Conservation (phyloP, 176 grass and related monocot genomes). For the barley (Hordeum vulgare) region MorexV3_pseudomolecules_assembly NC_058521.1:536801912-536802411, state of each 20-base stretch:
- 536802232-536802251: background rate
- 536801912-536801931: background rate
- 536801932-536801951: background rate
- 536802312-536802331: background rate
- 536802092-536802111: background rate
- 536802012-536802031: background rate
- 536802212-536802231: background rate
- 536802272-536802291: background rate
- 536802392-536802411: background rate
- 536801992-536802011: background rate
- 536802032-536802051: background rate
- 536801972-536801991: background rate
- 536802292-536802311: background rate
- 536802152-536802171: background rate
- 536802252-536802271: background rate
- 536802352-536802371: background rate
- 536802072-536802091: background rate
- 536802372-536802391: background rate
- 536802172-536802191: background rate
- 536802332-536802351: background rate
- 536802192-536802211: background rate
- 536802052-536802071: background rate
- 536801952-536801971: background rate
- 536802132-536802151: background rate
- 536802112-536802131: background rate